A percentile compares a stretch with the other conserved stretches of the same genome.
phyloP scores from a whole-genome alignment of 495 filamentous ascomycete species.

The Margaritispora aquatica region DNA sequence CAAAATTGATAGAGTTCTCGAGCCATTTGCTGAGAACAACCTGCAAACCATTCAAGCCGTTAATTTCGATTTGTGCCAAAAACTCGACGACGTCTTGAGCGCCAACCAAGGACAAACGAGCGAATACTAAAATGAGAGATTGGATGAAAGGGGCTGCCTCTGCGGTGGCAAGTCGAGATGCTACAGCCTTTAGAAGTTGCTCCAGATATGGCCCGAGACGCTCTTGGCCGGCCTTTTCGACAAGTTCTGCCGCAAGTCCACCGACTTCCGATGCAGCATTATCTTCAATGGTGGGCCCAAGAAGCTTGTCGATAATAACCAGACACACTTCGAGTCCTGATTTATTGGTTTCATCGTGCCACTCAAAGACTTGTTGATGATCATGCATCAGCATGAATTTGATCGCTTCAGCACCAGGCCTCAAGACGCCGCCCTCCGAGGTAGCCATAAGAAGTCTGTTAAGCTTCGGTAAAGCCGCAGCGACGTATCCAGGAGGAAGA shows the following conservation, averaged over 20 bases:
- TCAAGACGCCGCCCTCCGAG: slow-evolving; percentile 76
- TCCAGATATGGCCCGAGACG: slow-evolving; percentile 82
- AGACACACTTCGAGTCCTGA: slow-evolving; percentile 84
- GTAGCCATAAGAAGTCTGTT: slow-evolving; percentile 72
- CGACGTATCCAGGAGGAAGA: slow-evolving; percentile 80
- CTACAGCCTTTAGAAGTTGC: slow-evolving; percentile 86
- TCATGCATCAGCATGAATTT: slow-evolving; percentile 86
- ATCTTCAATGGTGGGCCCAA: slow-evolving; percentile 76
- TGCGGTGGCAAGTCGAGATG: slow-evolving; percentile 74
- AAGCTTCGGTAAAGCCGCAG: slow-evolving; percentile 78
- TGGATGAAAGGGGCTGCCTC: slow-evolving; percentile 77
- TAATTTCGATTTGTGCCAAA: slow-evolving; percentile 73
- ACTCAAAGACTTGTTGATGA: slow-evolving; percentile 76
- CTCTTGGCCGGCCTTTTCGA: slow-evolving; percentile 88
- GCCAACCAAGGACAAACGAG: slow-evolving; percentile 74
- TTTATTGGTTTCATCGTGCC: slow-evolving; percentile 68
- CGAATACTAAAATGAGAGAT: slow-evolving; percentile 91
- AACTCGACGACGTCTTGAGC: slow-evolving; percentile 90
- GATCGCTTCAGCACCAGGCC: slow-evolving; percentile 78
- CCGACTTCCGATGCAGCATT: slow-evolving; percentile 93
- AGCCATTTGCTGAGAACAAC: slow-evolving; percentile 93
- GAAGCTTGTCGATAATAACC: slow-evolving; percentile 87
- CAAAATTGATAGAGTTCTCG: slow-evolving; percentile 92
- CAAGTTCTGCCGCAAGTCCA: slow-evolving; percentile 86
- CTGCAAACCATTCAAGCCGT: slow-evolving; percentile 67